A percentile compares a stretch with the other conserved stretches of the same genome.
These are phyloP conservation scores for Cylindricascospora bacillispora DNA, from an alignment of 1,139 yeast species.

Conservation along the genomic window DNA sequence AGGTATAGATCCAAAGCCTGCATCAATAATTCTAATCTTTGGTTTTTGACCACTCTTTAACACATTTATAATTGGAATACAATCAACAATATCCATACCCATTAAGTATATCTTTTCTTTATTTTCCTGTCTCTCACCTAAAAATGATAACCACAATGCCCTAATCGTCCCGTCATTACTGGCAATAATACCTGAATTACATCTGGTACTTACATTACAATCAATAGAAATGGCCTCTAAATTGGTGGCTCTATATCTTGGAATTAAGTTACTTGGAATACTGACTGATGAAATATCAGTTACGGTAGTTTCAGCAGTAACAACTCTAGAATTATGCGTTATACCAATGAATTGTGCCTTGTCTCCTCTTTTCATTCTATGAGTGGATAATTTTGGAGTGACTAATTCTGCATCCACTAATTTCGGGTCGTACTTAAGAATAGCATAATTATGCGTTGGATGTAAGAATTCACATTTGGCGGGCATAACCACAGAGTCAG, in stretches of 20 bases:
- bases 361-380: constrained; percentile 63
- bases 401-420: constrained; percentile 49
- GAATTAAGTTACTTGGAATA: constrained; percentile 59
- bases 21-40: constrained; percentile 54
- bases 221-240: constrained; percentile 69
- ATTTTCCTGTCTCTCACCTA: constrained; percentile 55
- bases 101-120: constrained; percentile 54
- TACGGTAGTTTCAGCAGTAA: constrained; percentile 64
- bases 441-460: constrained; percentile 79
- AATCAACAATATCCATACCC: constrained; percentile 67
- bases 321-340: constrained; percentile 56
- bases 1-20: constrained; percentile 60
- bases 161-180: constrained; percentile 68
- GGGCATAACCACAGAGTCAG: constrained; percentile 74
- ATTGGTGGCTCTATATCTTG: constrained; percentile 79
- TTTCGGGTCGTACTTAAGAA: constrained; percentile 69
- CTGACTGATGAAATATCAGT: constrained; percentile 66
- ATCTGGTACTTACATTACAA: constrained; percentile 57
- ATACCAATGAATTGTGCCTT: constrained; percentile 67
- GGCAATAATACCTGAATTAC: constrained; percentile 72
- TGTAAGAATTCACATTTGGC: constrained; percentile 75
- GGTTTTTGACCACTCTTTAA: constrained; percentile 44
- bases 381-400: constrained; percentile 49
- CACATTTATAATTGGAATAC: constrained; percentile 41
- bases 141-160: constrained; percentile 72